These are phyloP conservation scores for Tolypocladium album DNA, from an alignment of 2,329 filamentous ascomycete genomes.

Conservation along the genomic window DNA sequence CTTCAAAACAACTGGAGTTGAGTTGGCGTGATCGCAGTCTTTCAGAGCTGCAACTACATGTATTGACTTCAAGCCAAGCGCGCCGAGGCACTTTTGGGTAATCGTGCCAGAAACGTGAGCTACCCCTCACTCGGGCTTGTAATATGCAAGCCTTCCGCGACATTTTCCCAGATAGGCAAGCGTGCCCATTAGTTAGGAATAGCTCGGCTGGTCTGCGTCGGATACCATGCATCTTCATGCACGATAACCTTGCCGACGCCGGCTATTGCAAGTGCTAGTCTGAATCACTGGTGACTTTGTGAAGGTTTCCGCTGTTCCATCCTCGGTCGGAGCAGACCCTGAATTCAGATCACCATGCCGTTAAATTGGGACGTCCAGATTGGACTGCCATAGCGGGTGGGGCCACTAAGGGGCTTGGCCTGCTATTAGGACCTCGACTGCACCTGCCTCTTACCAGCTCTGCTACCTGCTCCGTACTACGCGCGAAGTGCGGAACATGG, in stretches of 20 bases:
- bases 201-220: not conserved
- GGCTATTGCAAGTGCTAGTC: not conserved
- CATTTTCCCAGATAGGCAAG: not conserved
- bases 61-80: not conserved
- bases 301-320: not conserved
- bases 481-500: too few species aligned
- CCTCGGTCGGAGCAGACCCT: not conserved
- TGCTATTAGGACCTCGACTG: too few species aligned
- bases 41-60: not conserved
- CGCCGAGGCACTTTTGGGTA: not conserved
- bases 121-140: not conserved
- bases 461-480: too few species aligned
- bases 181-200: not conserved
- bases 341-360: not conserved
- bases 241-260: not conserved
- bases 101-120: not conserved
- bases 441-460: too few species aligned
- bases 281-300: not conserved
- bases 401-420: too few species aligned
- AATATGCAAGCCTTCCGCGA: not conserved
- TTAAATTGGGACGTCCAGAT: not conserved
- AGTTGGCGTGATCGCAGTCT: not conserved
- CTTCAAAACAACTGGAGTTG: not conserved
- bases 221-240: not conserved
- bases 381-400: not conserved